A percentile compares a stretch with the other conserved stretches of the same genome.
Evolutionary conservation across 208 protist species (phyloP).

Genomic region (Leishmania tropica): DNA sequence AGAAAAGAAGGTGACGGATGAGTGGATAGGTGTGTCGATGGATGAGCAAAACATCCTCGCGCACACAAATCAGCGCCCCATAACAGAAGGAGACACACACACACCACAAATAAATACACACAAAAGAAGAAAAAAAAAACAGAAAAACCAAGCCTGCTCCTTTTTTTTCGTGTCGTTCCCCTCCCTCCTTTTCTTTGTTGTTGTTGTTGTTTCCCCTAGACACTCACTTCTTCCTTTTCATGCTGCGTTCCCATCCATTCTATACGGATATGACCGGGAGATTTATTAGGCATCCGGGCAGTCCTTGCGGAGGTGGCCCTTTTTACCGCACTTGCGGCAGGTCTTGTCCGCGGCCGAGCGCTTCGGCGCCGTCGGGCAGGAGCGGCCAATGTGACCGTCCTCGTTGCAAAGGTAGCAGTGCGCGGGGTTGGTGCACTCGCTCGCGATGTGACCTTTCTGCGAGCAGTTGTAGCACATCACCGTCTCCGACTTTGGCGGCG

Average conservation of each 20-base stretch:
- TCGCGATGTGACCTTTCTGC: conserved; percentile 79
- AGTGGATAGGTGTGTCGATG: not conserved
- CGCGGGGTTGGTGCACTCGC: conserved; percentile 69
- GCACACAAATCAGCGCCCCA: not conserved
- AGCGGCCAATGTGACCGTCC: conserved; percentile 79
- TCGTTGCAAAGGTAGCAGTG: conserved; percentile 87
- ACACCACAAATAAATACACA: not conserved
- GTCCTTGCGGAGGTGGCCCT: conserved; percentile 72
- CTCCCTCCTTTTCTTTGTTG: not conserved
- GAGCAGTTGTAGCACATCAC: conserved; percentile 84
- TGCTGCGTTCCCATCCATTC: not conserved
- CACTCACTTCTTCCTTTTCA: not conserved
- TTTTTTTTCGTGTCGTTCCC: not conserved
- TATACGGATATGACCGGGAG: not conserved
- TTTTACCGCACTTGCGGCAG: conserved; percentile 81
- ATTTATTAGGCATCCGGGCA: conserved; percentile 56
- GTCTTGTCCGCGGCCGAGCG: conserved; percentile 41
- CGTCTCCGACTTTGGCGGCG: conserved; percentile 68
- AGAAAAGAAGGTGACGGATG: not conserved
- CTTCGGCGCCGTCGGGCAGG: conserved; percentile 60
- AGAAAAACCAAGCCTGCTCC: not conserved
- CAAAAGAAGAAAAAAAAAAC: not conserved
- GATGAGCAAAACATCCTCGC: not conserved
- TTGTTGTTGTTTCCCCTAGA: not conserved
- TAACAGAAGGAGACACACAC: not conserved